These are phyloP conservation scores for Pseudogymnoascus sp. DNA, from an alignment of 2,329 filamentous ascomycete species.

Conservation along the genomic window DNA sequence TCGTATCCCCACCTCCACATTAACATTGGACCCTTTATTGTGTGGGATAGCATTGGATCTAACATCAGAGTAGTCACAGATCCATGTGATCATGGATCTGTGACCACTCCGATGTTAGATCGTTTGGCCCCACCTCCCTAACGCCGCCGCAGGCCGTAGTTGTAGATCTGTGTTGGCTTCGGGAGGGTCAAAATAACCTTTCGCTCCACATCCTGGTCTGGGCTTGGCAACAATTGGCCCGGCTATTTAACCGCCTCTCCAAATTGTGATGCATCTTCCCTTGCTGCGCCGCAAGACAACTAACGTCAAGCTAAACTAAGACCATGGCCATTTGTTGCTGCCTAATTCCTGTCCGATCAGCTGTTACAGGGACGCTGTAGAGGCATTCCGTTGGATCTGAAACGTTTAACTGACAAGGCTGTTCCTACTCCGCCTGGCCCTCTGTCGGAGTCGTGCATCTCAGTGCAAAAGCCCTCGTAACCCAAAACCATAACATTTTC, in stretches of 20 bases:
- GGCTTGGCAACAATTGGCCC: too few relatives aligned
- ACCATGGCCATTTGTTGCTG: not conserved
- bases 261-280: not conserved
- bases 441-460: not conserved
- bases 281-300: not conserved
- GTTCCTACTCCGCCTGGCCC: not conserved
- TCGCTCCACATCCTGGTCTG: too few relatives aligned
- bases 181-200: too few relatives aligned
- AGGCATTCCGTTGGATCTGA: not conserved
- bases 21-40: too few relatives aligned
- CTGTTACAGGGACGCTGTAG: not conserved
- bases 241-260: not conserved
- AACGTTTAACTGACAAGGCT: not conserved
- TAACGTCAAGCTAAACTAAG: not conserved
- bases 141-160: too few relatives aligned
- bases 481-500: not conserved
- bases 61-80: too few relatives aligned
- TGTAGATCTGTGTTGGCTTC: too few relatives aligned
- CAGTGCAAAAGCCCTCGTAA: not conserved
- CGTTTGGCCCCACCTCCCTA: too few relatives aligned
- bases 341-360: not conserved
- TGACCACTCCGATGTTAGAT: too few relatives aligned
- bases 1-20: too few relatives aligned
- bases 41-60: too few relatives aligned
- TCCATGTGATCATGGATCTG: too few relatives aligned